These are phyloP conservation scores for Boletus sp. DNA, from an alignment of 768 basidiomycete species.

Conservation along the genomic window DNA sequence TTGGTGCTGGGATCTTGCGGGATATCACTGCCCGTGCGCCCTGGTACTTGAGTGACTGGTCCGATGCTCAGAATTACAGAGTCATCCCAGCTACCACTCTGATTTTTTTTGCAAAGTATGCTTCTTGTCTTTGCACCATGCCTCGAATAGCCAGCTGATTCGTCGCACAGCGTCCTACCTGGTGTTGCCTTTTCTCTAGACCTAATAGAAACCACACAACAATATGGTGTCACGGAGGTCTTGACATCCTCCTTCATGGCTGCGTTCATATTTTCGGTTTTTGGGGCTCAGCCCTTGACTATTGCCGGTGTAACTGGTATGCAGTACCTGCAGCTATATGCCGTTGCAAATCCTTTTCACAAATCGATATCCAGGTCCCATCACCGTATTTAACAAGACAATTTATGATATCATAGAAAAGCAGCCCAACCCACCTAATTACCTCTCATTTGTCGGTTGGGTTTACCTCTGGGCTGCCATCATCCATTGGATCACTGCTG, in stretches of 20 bases:
- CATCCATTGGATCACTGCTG: conserved; percentile 77
- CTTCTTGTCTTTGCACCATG: conserved; percentile 2
- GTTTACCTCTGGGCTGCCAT: conserved; percentile 90
- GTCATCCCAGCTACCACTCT: conserved; percentile 83
- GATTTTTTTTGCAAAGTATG: conserved; percentile 83
- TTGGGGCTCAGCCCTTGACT: conserved; percentile 88
- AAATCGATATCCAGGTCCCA: conserved; percentile 55
- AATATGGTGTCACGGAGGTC: conserved; percentile 90
- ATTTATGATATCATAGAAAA: conserved; percentile 72
- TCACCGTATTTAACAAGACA: conserved; percentile 90
- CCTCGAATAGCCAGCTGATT: background rate
- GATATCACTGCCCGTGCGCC: conserved; percentile 73
- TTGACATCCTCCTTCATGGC: conserved; percentile 84
- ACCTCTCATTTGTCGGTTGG: conserved; percentile 89
- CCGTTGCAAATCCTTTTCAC: background rate
- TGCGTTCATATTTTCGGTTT: conserved; percentile 79
- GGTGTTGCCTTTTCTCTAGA: conserved; percentile 91
- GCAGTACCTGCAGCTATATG: background rate
- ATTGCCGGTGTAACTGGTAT: conserved; percentile 88
- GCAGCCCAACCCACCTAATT: conserved; percentile 59
- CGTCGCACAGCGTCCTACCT: conserved; percentile 62
- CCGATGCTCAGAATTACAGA: conserved; percentile 87
- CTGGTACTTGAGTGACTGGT: conserved; percentile 86
- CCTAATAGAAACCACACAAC: conserved; percentile 83
- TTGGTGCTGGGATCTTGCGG: conserved; percentile 60